These are phyloP conservation scores for Besnoitia besnoiti DNA, from an alignment of 169 alveolate species.

Conservation along the genomic window DNA sequence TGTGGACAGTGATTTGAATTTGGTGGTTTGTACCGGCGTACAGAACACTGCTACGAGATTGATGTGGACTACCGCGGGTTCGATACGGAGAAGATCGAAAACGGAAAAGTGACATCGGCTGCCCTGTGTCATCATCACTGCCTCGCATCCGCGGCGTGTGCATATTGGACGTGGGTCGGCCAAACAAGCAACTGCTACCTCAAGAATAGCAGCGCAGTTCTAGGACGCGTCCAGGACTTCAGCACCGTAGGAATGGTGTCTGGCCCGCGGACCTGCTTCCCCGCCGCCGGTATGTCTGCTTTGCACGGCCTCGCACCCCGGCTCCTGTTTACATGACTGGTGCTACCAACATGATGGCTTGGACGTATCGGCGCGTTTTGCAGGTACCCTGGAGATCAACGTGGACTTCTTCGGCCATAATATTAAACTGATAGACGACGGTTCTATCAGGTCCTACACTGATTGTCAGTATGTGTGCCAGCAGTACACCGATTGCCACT, in stretches of 20 bases:
- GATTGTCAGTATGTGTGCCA: slow-evolving; percentile 24
- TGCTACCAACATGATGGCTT: not conserved
- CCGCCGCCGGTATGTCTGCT: not conserved
- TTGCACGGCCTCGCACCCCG: not conserved
- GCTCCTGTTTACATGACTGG: not conserved
- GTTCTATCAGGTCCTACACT: not conserved
- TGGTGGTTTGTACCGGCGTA: not conserved
- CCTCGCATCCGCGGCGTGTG: not conserved
- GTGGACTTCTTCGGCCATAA: not conserved
- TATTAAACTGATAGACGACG: not conserved
- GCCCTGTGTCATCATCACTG: not conserved
- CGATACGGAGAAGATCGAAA: slow-evolving; percentile 2
- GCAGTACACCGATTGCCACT: not conserved
- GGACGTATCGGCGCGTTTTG: not conserved
- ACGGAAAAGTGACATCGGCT: not conserved
- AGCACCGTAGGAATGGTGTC: slow-evolving; percentile 30
- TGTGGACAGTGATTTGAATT: too few species aligned
- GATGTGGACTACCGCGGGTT: slow-evolving; percentile 30
- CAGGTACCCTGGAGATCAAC: slow-evolving; percentile 9
- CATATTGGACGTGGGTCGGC: slow-evolving; percentile 2
- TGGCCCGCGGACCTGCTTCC: not conserved
- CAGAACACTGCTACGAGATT: slow-evolving; percentile 1
- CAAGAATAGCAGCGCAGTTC: slow-evolving; percentile 33
- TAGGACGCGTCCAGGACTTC: slow-evolving; percentile 9
- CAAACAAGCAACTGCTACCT: slow-evolving; percentile 35